Percentiles rank a stretch among this genome's conserved stretches.
Conservation (phyloP, 2,329 filamentous ascomycete genomes). For the Aspergillus nomiae region DNA sequence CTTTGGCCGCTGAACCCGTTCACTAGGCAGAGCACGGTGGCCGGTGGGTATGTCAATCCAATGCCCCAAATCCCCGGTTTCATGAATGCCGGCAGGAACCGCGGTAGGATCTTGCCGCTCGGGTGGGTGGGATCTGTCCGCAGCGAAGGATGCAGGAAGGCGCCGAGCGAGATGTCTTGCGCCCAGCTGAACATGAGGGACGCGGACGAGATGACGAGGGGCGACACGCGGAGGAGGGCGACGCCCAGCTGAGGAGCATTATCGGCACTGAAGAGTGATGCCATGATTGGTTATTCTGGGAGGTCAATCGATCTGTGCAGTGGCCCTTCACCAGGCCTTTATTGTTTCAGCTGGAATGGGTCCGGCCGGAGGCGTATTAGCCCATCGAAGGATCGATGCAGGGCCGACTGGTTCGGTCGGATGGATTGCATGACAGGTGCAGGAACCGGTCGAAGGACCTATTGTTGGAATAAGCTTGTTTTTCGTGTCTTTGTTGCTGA, state of each 20-base stretch:
- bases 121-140: slow-evolving; percentile 1
- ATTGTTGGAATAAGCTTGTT: not conserved
- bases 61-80: slow-evolving; percentile 3
- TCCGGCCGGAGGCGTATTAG: not conserved
- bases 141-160: slow-evolving; percentile 3
- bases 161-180: slow-evolving; percentile 1
- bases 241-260: slow-evolving; percentile 1
- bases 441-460: not conserved
- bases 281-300: not conserved
- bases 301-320: not conserved
- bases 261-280: not conserved
- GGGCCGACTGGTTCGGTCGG: not conserved
- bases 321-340: slow-evolving; percentile 2
- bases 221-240: slow-evolving; percentile 2
- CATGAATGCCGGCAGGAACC: slow-evolving; percentile 6
- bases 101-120: slow-evolving; percentile 1
- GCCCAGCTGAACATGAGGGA: slow-evolving; percentile 6
- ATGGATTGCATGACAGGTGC: not conserved
- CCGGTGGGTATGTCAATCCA: slow-evolving; percentile 2
- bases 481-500: not conserved
- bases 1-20: slow-evolving; percentile 2
- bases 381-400: slow-evolving; percentile 2
- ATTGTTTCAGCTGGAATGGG: not conserved
- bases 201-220: slow-evolving; percentile 4
- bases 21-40: slow-evolving; percentile 3